Evolutionary conservation across 257 asterid genomes (phyloP), one percentile per base, ranked within the genome.

Genomic region (Penstemon davidsonii): DNA sequence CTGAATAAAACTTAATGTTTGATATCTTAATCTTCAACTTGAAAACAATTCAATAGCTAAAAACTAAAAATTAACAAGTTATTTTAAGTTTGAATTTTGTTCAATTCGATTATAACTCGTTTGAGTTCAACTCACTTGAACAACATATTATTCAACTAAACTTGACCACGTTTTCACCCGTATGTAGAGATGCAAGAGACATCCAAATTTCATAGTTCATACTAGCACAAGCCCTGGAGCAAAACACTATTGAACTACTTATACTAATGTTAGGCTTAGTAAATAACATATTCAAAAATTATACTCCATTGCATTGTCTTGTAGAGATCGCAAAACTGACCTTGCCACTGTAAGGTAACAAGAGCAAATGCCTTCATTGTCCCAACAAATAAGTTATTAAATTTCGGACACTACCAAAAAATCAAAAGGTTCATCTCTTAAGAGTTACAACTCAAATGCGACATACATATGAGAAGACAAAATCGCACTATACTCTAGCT

Each of bases 401-500:
- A 66, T 25, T 13, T 50, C 18, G 46, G 58, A 54, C 10, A 45
- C 41, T 13, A 36, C 42, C n/a, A 40, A 58, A 62, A 58, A 63
- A 69, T 52, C 37, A 47, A 59, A 36, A 19, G 60, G 69, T 70
- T 5, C 54, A 15, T 49, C 54, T 15, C 54, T 49, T 46, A 37
- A 43, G 55, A 55, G 60, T 52, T 54, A 64, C 37, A 46, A 49
- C 52, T 56, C 18, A 36, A 70, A 52, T 43, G 2, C 18, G 18
- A 15, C 18, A 15, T 15, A 0, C 46, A 59, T 52, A 43, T 61
- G 60, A 33, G 40, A 64, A 45, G 69, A 25, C 58, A 65, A 80
- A 70, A 47, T 41, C 11, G 64, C 62, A 36, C 76, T 73, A 69
- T 9, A 66, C 77, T 60, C 74, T 50, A 39, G 73, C 73, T 55